Percentiles rank a stretch among this genome's conserved stretches.
phyloP scores from a whole-genome alignment of 305 asterid genomes.

The Rubia occidens region DNA sequence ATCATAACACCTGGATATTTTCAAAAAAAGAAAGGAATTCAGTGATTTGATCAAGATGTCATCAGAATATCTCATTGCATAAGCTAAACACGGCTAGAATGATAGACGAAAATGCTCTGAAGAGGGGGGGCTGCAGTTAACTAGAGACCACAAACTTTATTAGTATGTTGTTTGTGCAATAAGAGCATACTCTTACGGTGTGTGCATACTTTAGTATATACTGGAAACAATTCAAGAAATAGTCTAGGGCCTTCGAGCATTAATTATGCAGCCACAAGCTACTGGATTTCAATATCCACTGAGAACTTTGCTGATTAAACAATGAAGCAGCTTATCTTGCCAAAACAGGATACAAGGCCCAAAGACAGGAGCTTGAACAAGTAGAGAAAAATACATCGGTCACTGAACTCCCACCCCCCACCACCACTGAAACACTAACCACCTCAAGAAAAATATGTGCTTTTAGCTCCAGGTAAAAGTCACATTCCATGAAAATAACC shows the following conservation, averaged over 20 bases:
- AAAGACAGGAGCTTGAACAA: background rate
- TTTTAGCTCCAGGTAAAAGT: background rate
- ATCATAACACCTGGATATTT: constrained; percentile 69
- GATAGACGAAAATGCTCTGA: background rate
- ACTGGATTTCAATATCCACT: too few relatives aligned
- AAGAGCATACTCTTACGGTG: background rate
- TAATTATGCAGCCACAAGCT: background rate
- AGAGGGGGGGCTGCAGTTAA: too few relatives aligned
- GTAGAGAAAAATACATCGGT: background rate
- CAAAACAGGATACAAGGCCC: background rate
- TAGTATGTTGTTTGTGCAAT: background rate
- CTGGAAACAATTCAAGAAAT: background rate
- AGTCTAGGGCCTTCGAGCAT: background rate
- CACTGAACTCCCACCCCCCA: too few relatives aligned
- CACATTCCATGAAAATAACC: background rate
- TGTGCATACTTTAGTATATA: background rate
- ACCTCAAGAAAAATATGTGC: background rate
- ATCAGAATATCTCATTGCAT: background rate
- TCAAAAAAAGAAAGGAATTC: background rate
- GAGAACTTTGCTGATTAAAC: background rate
- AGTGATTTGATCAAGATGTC: background rate
- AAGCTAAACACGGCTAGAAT: background rate
- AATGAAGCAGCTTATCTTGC: background rate
- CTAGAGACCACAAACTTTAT: background rate
- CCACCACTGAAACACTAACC: too few relatives aligned